Conservation (phyloP, 2,329 filamentous ascomycete species). For the Sordariomycetes sp. region DNA sequence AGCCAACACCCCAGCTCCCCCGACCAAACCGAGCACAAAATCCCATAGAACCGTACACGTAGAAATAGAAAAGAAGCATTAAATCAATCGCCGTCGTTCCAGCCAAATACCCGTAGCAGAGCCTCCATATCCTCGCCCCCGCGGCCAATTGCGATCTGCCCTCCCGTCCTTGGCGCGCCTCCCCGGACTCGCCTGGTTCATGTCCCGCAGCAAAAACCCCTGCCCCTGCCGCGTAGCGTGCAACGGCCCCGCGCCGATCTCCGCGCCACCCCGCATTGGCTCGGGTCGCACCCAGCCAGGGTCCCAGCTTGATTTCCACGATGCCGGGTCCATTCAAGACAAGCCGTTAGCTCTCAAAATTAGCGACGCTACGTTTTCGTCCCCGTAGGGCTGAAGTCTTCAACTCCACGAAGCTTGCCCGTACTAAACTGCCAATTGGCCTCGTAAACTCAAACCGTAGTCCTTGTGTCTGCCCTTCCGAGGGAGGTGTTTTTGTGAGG, state of each 20-base stretch:
- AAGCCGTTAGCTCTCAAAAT: neutral
- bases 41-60: too few relatives aligned
- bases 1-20: too few relatives aligned
- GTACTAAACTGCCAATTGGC: neutral
- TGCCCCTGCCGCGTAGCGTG: neutral
- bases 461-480: neutral
- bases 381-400: neutral
- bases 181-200: neutral
- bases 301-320: too few relatives aligned
- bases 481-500: neutral
- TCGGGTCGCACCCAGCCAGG: too few relatives aligned
- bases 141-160: neutral
- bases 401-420: neutral
- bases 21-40: too few relatives aligned
- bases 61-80: too few relatives aligned
- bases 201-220: neutral
- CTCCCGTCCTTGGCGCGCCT: neutral
- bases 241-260: neutral
- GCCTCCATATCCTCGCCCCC: neutral
- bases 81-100: too few relatives aligned
- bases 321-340: too few relatives aligned
- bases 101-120: too few relatives aligned
- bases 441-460: neutral
- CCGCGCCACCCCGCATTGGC: neutral
- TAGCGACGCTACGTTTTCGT: neutral